These are phyloP conservation scores for Citrus sinensis DNA, from an alignment of 345 rosid species.

Conservation along the genomic window DNA sequence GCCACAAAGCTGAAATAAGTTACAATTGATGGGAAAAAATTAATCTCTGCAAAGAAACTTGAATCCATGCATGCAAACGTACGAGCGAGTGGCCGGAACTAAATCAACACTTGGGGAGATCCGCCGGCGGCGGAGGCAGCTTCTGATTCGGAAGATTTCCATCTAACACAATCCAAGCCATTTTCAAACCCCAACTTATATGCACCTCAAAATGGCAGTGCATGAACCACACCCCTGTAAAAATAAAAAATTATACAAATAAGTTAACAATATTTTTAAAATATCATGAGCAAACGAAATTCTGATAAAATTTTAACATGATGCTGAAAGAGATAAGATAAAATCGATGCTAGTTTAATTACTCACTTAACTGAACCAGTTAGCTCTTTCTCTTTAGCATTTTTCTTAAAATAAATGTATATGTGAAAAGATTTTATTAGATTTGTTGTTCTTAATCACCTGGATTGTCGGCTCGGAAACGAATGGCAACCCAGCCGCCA, in stretches of 20 bases:
- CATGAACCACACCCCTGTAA: conserved; percentile 26
- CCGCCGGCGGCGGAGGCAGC: conserved; percentile 29
- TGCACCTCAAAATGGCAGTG: conserved; percentile 27
- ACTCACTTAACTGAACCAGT: too few relatives aligned
- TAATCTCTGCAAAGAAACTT: not conserved
- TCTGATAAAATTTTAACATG: too few relatives aligned
- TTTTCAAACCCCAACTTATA: conserved; percentile 29
- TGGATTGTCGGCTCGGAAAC: conserved; percentile 29
- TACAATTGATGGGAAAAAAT: not conserved
- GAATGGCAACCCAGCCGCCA: conserved; percentile 25
- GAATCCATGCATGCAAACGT: not conserved
- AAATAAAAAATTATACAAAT: not conserved
- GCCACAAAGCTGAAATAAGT: not conserved
- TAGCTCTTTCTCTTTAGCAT: too few relatives aligned
- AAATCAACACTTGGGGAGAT: conserved; percentile 28
- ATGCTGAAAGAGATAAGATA: too few relatives aligned
- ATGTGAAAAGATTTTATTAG: not conserved
- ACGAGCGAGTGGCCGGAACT: not conserved
- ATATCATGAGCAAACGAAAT: too few relatives aligned
- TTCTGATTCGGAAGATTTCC: conserved; percentile 25
- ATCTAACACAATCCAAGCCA: conserved; percentile 27
- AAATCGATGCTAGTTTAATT: too few relatives aligned
- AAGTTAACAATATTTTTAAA: not conserved
- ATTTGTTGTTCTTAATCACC: conserved; percentile 18
- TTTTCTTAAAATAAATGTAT: too few relatives aligned